A percentile compares a stretch with the other conserved stretches of the same genome.
Evolutionary conservation across 768 basidiomycete species (phyloP).

Genomic region (Auricularia heimuer): DNA sequence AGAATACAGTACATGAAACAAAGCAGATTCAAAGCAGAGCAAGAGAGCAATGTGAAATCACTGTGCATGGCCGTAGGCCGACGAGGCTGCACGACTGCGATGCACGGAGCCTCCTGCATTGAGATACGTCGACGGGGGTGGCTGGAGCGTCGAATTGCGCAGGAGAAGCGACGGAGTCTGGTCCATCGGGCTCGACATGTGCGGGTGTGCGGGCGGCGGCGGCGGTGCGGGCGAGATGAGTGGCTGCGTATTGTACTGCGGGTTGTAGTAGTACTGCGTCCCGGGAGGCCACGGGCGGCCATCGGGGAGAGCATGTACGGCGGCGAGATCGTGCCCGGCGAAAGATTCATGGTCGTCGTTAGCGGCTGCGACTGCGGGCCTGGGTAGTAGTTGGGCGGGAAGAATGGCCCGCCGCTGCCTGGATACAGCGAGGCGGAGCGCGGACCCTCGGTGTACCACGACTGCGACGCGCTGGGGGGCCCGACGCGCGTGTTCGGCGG

Average conservation of each 20-base stretch:
- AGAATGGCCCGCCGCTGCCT: neutral
- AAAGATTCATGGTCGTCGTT: neutral
- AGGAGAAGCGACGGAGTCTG: neutral
- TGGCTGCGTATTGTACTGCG: neutral
- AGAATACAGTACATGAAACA: no score
- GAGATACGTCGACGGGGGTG: no score
- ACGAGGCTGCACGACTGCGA: no score
- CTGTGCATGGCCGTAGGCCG: no score
- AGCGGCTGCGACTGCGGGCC: neutral
- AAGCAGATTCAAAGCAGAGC: no score
- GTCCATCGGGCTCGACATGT: neutral
- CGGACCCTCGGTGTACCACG: neutral
- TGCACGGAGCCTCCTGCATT: no score
- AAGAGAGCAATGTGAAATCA: no score
- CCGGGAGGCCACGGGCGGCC: neutral
- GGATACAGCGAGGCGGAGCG: neutral
- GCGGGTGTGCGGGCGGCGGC: neutral
- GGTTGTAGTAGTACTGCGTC: neutral
- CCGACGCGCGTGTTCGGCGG: neutral
- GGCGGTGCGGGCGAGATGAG: neutral
- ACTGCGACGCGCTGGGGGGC: neutral
- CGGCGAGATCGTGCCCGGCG: neutral
- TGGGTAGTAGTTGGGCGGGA: neutral
- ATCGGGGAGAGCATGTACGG: neutral
- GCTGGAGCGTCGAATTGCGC: no score